phyloP scores from a whole-genome alignment of 2,329 filamentous ascomycete genomes.

The Botryosphaeria dothidea region DNA sequence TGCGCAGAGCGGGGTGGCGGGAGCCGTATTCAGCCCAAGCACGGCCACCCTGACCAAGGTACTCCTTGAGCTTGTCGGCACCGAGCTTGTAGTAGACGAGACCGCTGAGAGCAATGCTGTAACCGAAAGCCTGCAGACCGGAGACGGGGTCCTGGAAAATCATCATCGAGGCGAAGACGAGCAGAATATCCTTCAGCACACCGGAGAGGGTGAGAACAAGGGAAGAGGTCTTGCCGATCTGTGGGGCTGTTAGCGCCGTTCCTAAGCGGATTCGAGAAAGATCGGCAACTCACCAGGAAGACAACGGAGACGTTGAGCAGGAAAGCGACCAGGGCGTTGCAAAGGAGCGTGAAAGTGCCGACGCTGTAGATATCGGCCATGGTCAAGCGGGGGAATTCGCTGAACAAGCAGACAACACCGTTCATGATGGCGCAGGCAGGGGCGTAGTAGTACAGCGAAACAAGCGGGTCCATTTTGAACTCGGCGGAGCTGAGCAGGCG shows the following conservation, averaged over 20 bases:
- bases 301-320: slow-evolving; percentile 83
- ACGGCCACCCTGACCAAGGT: slow-evolving; percentile 69
- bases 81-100: slow-evolving; percentile 88
- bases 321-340: slow-evolving; percentile 78
- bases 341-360: slow-evolving; percentile 69
- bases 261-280: neutral
- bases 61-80: slow-evolving; percentile 78
- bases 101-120: slow-evolving; percentile 75
- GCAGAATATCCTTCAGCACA: slow-evolving; percentile 84
- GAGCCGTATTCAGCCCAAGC: slow-evolving; percentile 86
- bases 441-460: slow-evolving; percentile 88
- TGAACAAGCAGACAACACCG: slow-evolving; percentile 68
- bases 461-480: slow-evolving; percentile 90
- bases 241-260: slow-evolving; percentile 22
- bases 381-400: slow-evolving; percentile 70
- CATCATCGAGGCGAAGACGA: slow-evolving; percentile 76
- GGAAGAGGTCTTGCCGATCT: slow-evolving; percentile 87
- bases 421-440: slow-evolving; percentile 84
- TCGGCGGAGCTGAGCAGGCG: slow-evolving; percentile 77
- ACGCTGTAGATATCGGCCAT: slow-evolving; percentile 73
- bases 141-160: slow-evolving; percentile 79
- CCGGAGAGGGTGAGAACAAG: slow-evolving; percentile 84
- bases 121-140: slow-evolving; percentile 77
- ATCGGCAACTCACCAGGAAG: slow-evolving; percentile 66
- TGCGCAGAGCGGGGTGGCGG: slow-evolving; percentile 74